Percentiles rank a stretch among this genome's conserved stretches.
Conservation (phyloP, 768 basidiomycete genomes). For the Phlebiopsis gigantea region DNA sequence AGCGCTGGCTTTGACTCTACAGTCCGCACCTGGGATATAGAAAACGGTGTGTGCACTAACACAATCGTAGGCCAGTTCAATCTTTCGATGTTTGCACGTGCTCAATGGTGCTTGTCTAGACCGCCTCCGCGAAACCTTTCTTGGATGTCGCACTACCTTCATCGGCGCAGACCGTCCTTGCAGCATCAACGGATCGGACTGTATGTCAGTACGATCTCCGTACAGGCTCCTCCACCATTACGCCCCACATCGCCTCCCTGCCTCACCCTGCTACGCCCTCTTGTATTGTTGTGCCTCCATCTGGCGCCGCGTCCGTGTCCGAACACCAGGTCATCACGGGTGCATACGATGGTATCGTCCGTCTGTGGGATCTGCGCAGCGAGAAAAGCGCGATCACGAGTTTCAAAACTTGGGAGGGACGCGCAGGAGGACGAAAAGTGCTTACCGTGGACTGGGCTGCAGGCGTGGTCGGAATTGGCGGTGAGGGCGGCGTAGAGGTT, state of each 20-base stretch:
- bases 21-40: slow-evolving; percentile 82
- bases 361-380: slow-evolving; percentile 77
- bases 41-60: slow-evolving; percentile 62
- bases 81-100: not conserved
- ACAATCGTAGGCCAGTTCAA: slow-evolving; percentile 52
- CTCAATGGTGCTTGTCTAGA: slow-evolving; percentile 31
- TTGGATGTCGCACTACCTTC: slow-evolving; percentile 49
- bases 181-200: slow-evolving; percentile 70
- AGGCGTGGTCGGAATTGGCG: slow-evolving; percentile 11
- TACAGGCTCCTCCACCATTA: slow-evolving; percentile 26
- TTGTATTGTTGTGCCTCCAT: slow-evolving; percentile 35
- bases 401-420: slow-evolving; percentile 55
- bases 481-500: slow-evolving; percentile 16
- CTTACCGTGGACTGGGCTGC: slow-evolving; percentile 11
- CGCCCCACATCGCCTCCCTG: slow-evolving; percentile 39
- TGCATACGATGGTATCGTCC: slow-evolving; percentile 71
- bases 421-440: slow-evolving; percentile 9
- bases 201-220: slow-evolving; percentile 70
- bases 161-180: slow-evolving; percentile 43
- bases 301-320: slow-evolving; percentile 13
- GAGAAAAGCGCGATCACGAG: slow-evolving; percentile 57
- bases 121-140: slow-evolving; percentile 70
- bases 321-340: slow-evolving; percentile 62
- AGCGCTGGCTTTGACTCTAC: slow-evolving; percentile 91
- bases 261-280: slow-evolving; percentile 65